phyloP scores from a whole-genome alignment of 2,329 filamentous ascomycete genomes.

The Exophiala dermatitidis region DNA sequence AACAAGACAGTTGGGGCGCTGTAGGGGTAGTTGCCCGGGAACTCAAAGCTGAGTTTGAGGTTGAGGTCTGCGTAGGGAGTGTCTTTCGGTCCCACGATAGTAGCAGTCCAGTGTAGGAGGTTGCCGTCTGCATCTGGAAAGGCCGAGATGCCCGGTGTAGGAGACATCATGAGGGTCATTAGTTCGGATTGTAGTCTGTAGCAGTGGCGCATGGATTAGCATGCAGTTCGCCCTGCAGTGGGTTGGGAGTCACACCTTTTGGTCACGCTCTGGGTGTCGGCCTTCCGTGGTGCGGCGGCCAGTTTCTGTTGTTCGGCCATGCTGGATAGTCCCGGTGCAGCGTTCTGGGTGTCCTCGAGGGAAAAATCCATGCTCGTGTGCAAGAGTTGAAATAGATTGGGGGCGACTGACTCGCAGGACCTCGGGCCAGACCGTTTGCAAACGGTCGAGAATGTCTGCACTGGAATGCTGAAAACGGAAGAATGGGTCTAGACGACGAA shows the following conservation, averaged over 20 bases:
- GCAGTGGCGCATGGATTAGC: too few relatives aligned
- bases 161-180: conserved; percentile 96
- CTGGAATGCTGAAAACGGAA: conserved; percentile 25
- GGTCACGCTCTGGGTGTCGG: conserved; percentile 66
- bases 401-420: background rate
- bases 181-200: conserved; percentile 86
- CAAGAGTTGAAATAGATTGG: conserved; percentile 1
- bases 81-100: conserved; percentile 81
- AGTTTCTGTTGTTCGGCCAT: conserved; percentile 56
- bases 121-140: conserved; percentile 89
- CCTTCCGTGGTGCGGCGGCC: conserved; percentile 46
- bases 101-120: conserved; percentile 86
- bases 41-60: conserved; percentile 87
- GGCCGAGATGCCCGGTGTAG: conserved; percentile 86
- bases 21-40: conserved; percentile 90
- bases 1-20: conserved; percentile 84
- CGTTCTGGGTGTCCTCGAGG: conserved; percentile 60
- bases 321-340: conserved; percentile 51
- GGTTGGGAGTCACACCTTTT: conserved; percentile 54
- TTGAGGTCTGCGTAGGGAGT: conserved; percentile 84
- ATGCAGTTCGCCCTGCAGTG: background rate
- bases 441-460: conserved; percentile 11
- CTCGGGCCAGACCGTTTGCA: conserved; percentile 9
- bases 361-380: conserved; percentile 44
- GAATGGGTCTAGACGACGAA: conserved; percentile 17